Evolutionary conservation across 108 stramenopile genomes (phyloP).

Genomic region (Nitzschia inconspicua): DNA sequence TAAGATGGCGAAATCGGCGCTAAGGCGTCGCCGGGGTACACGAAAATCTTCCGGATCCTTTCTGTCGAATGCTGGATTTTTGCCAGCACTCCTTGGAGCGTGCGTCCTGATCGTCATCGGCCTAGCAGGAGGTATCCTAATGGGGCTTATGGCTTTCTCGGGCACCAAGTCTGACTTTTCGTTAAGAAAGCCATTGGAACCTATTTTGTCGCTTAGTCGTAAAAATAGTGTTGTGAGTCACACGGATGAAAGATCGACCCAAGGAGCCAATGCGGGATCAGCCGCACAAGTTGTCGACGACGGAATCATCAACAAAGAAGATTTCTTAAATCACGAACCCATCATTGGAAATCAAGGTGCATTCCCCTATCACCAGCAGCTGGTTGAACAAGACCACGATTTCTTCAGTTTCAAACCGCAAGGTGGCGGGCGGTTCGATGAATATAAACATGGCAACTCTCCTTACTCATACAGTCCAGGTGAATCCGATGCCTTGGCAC

Average conservation of each 20-base stretch:
- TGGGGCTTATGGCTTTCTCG: constrained; percentile 8
- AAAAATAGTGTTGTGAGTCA: background rate
- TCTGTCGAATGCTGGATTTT: background rate
- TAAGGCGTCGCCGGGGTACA: constrained; percentile 25
- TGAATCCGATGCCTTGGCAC: constrained; percentile 61
- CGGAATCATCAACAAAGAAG: background rate
- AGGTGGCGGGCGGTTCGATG: constrained; percentile 57
- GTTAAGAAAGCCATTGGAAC: background rate
- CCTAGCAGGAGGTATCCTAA: constrained; percentile 1
- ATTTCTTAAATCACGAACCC: constrained; percentile 6
- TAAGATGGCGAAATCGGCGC: constrained; percentile 22
- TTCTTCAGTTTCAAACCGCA: constrained; percentile 31
- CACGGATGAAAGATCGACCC: background rate
- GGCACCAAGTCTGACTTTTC: background rate
- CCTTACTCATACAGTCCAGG: constrained; percentile 17
- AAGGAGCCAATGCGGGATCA: background rate
- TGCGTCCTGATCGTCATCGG: constrained; percentile 6
- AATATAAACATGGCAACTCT: constrained; percentile 49
- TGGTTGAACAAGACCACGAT: constrained; percentile 30
- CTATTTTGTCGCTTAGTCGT: background rate
- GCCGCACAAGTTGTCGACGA: background rate
- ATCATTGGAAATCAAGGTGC: constrained; percentile 7
- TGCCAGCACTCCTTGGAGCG: background rate
- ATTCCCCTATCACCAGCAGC: constrained; percentile 30
- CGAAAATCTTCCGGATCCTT: background rate